Percentiles rank a stretch among this genome's conserved stretches.
These are phyloP conservation scores for Fusarium continuum DNA, from an alignment of 2,329 filamentous ascomycete species.

Conservation along the genomic window DNA sequence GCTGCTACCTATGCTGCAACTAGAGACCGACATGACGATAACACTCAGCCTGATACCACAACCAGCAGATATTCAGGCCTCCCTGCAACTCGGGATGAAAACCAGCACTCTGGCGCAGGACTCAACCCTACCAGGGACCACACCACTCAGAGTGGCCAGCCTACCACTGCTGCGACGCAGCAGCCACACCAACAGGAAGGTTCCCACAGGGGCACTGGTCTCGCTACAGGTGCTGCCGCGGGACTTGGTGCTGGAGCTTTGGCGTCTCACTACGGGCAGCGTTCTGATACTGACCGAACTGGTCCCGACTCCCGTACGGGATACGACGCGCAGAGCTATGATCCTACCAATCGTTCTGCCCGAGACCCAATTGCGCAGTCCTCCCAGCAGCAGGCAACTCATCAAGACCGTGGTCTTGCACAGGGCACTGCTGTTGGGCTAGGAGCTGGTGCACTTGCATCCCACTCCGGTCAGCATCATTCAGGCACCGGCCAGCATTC, in stretches of 20 bases:
- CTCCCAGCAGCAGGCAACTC: background rate
- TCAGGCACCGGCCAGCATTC: background rate
- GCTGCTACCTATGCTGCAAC: conserved; percentile 21
- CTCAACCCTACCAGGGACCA: background rate
- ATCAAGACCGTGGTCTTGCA: background rate
- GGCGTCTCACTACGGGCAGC: background rate
- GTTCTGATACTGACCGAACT: background rate
- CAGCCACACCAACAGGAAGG: background rate
- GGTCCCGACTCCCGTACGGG: background rate
- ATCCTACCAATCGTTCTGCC: background rate
- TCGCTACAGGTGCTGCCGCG: background rate
- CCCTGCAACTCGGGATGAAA: background rate
- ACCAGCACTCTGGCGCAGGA: conserved; percentile 6
- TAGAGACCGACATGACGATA: conserved; percentile 6
- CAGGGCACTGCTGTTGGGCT: background rate
- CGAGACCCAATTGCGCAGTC: background rate
- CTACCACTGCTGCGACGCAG: background rate
- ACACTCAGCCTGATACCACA: background rate
- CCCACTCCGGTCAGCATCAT: background rate
- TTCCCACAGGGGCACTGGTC: background rate
- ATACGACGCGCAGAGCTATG: background rate
- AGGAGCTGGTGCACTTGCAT: background rate
- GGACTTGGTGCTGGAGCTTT: conserved; percentile 16
- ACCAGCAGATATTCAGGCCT: background rate
- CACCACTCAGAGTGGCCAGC: background rate